Conservation (phyloP, 164 flowering plant species). For the Berberis vulgaris region DNA sequence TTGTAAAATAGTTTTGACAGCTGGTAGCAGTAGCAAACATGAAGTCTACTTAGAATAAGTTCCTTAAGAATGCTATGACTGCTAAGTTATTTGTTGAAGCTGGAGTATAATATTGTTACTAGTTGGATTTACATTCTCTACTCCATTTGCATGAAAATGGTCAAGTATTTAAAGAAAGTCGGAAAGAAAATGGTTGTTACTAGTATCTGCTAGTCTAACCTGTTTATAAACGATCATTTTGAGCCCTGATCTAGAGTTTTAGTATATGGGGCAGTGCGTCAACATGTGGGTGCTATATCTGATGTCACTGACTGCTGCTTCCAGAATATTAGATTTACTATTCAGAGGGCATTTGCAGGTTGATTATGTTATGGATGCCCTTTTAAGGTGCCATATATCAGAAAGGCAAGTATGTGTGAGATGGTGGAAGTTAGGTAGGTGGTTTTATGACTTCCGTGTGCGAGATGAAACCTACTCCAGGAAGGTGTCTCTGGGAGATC, state of each 20-base stretch:
- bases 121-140: too few relatives aligned
- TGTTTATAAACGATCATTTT: background rate
- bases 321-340: background rate
- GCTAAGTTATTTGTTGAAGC: too few relatives aligned
- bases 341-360: constrained; percentile 24
- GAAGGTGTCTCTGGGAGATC: constrained; percentile 44
- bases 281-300: background rate
- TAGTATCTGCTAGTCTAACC: too few relatives aligned
- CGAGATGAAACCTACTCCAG: constrained; percentile 54
- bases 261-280: background rate
- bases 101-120: too few relatives aligned
- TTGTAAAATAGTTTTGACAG: background rate
- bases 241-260: background rate
- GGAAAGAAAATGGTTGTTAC: too few relatives aligned
- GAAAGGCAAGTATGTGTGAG: constrained; percentile 61
- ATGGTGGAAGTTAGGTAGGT: constrained; percentile 94
- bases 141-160: too few relatives aligned
- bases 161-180: too few relatives aligned
- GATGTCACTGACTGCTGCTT: background rate
- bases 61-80: too few relatives aligned
- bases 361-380: constrained; percentile 36
- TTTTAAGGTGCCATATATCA: constrained; percentile 36
- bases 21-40: background rate
- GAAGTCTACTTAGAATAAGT: too few relatives aligned
- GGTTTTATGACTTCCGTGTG: constrained; percentile 68